Conservation (phyloP, 768 basidiomycete species). For the Auriscalpium microsporum region DNA sequence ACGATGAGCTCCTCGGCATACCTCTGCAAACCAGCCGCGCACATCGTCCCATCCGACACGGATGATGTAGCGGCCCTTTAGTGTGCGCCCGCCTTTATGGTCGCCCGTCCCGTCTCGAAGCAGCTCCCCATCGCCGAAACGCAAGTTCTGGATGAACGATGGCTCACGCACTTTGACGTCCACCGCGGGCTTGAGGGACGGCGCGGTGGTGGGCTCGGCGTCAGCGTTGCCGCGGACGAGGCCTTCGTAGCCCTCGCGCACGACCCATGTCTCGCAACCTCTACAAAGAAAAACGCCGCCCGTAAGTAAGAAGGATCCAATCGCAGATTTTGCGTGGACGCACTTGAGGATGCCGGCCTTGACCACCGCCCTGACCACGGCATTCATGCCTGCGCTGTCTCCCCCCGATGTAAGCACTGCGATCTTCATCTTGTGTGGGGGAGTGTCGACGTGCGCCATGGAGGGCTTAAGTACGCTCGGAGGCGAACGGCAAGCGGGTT, state of each 20-base stretch:
- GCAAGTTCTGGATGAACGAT: constrained; percentile 58
- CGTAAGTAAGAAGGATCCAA: background rate
- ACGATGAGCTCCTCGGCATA: constrained; percentile 23
- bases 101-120: constrained; percentile 80
- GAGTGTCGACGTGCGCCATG: background rate
- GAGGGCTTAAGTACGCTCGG: background rate
- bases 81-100: constrained; percentile 50
- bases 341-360: constrained; percentile 88
- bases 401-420: constrained; percentile 94
- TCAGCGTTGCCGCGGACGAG: constrained; percentile 81
- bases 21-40: constrained; percentile 88
- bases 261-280: constrained; percentile 92
- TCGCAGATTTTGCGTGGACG: constrained; percentile 17
- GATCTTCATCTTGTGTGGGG: constrained; percentile 56
- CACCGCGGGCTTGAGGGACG: constrained; percentile 17
- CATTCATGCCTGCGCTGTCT: constrained; percentile 97
- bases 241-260: constrained; percentile 98
- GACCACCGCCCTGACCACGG: constrained; percentile 88
- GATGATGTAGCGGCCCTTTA: constrained; percentile 90
- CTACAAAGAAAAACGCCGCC: constrained; percentile 30
- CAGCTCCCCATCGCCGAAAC: constrained; percentile 74
- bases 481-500: background rate
- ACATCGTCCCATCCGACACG: constrained; percentile 98
- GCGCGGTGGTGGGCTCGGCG: constrained; percentile 7
- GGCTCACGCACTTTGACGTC: constrained; percentile 19